A percentile compares a stretch with the other conserved stretches of the same genome.
These are phyloP conservation scores for Urochloa ruziziensis DNA, from an alignment of 176 grass and related monocot genomes.

Conservation along the genomic window DNA sequence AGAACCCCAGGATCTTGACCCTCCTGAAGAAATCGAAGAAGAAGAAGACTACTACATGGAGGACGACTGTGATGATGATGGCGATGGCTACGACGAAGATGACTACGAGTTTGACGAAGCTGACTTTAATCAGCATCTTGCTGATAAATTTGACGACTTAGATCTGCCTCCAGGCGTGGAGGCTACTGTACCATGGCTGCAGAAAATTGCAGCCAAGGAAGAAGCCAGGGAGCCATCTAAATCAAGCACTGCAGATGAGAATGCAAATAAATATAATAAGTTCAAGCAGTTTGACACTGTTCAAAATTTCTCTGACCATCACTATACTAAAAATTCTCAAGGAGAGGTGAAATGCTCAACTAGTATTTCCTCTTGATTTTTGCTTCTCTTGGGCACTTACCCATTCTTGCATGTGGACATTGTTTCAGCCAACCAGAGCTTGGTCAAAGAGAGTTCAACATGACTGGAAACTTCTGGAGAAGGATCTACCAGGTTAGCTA, in stretches of 20 bases:
- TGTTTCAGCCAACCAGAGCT: slow-evolving; percentile 57
- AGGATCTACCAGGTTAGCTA: slow-evolving; percentile 77
- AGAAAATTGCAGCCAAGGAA: slow-evolving; percentile 30
- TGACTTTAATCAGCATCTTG: slow-evolving; percentile 55
- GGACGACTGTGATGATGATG: slow-evolving; percentile 31
- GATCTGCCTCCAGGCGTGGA: slow-evolving; percentile 81
- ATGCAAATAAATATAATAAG: slow-evolving; percentile 45
- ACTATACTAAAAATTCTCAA: slow-evolving; percentile 30
- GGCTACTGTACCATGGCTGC: slow-evolving; percentile 68
- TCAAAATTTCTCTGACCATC: slow-evolving; percentile 71
- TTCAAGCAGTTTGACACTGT: slow-evolving; percentile 85
- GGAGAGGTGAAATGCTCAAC: slow-evolving; percentile 47
- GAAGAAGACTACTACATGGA: slow-evolving; percentile 69
- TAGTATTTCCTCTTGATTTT: not conserved
- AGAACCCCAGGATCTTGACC: slow-evolving; percentile 16
- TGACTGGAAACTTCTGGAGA: slow-evolving; percentile 89
- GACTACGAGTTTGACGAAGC: slow-evolving; percentile 51
- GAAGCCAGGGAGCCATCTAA: not conserved
- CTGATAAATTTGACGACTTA: slow-evolving; percentile 78
- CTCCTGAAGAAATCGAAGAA: slow-evolving; percentile 23
- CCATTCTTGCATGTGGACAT: not conserved
- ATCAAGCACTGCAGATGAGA: slow-evolving; percentile 53
- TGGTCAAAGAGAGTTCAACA: slow-evolving; percentile 84
- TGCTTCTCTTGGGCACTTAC: slow-evolving; percentile 11
- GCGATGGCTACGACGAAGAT: slow-evolving; percentile 31